A percentile compares a stretch with the other conserved stretches of the same genome.
phyloP scores from a whole-genome alignment of 129 eudicot genomes.

The Flaveria linearis region DNA sequence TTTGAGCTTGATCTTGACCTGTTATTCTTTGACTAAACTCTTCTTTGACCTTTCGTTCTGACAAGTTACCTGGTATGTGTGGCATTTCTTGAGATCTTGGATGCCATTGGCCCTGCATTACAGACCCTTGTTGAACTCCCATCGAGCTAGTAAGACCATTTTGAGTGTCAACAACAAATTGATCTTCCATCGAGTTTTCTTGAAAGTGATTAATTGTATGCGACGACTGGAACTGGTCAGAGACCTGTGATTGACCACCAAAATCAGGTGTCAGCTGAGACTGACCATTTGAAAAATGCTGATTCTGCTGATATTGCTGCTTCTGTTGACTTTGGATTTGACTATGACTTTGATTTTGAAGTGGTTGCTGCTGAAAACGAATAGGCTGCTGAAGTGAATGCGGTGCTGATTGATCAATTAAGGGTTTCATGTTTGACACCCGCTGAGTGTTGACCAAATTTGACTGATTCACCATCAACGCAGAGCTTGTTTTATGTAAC shows the following conservation, averaged over 20 bases:
- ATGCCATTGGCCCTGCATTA: conserved; percentile 54
- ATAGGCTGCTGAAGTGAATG: conserved; percentile 52
- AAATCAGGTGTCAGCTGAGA: conserved; percentile 12
- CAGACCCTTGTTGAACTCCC: conserved; percentile 49
- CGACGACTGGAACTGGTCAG: conserved; percentile 54
- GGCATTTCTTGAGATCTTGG: conserved; percentile 58
- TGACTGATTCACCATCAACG: conserved; percentile 50
- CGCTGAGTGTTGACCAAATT: conserved; percentile 45
- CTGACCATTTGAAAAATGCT: conserved; percentile 15
- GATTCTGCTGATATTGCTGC: conserved; percentile 44
- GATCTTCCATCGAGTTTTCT: conserved; percentile 50
- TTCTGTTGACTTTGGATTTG: conserved; percentile 58
- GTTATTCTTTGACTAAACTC: conserved; percentile 59
- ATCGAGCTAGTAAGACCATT: conserved; percentile 45
- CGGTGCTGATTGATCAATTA: conserved; percentile 51
- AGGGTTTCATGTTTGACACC: conserved; percentile 42
- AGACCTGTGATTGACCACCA: conserved; percentile 23
- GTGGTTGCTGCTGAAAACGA: conserved; percentile 51
- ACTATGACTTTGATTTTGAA: conserved; percentile 21
- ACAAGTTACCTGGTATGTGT: conserved; percentile 37
- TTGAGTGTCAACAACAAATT: conserved; percentile 47
- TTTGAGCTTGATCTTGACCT: conserved; percentile 67
- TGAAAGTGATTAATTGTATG: conserved; percentile 49
- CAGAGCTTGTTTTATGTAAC: conserved; percentile 43
- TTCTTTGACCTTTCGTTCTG: conserved; percentile 55